These are phyloP conservation scores for Trametopsis cervina DNA, from an alignment of 768 basidiomycete genomes.

Conservation along the genomic window DNA sequence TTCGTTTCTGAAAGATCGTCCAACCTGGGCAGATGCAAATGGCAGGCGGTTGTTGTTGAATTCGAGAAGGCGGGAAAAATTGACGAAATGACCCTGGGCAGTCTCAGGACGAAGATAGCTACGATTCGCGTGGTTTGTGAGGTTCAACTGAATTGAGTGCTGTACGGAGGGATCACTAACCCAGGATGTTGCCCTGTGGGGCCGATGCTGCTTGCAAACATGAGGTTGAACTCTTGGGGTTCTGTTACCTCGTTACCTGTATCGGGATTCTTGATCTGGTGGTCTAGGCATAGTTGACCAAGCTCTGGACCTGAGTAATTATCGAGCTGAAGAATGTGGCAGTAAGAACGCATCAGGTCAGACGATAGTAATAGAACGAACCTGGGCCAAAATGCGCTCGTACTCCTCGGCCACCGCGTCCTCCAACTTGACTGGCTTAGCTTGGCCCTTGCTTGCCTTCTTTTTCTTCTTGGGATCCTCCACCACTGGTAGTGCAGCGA, in stretches of 20 bases:
- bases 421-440: conserved; percentile 58
- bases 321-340: conserved; percentile 56
- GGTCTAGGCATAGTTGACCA: conserved; percentile 75
- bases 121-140: neutral
- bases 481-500: conserved; percentile 45
- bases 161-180: conserved; percentile 33
- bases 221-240: conserved; percentile 95
- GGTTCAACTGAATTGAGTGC: neutral
- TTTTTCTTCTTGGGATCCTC: conserved; percentile 53
- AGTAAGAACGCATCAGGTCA: conserved; percentile 6
- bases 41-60: conserved; percentile 97
- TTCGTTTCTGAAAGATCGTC: conserved; percentile 94
- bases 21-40: conserved; percentile 96
- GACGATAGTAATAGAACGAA: conserved; percentile 28
- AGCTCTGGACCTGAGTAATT: conserved; percentile 89
- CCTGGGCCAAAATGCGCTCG: conserved; percentile 83
- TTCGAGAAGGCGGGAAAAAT: conserved; percentile 93
- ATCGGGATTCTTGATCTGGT: conserved; percentile 83
- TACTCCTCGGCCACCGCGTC: conserved; percentile 75
- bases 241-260: conserved; percentile 90
- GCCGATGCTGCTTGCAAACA: conserved; percentile 97
- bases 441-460: conserved; percentile 78
- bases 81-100: conserved; percentile 97
- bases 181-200: conserved; percentile 96
- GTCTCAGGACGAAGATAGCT: conserved; percentile 97